Evolutionary conservation across 805 yeast genomes (phyloP).

Genomic region (Jamesozyma lodderae): DNA sequence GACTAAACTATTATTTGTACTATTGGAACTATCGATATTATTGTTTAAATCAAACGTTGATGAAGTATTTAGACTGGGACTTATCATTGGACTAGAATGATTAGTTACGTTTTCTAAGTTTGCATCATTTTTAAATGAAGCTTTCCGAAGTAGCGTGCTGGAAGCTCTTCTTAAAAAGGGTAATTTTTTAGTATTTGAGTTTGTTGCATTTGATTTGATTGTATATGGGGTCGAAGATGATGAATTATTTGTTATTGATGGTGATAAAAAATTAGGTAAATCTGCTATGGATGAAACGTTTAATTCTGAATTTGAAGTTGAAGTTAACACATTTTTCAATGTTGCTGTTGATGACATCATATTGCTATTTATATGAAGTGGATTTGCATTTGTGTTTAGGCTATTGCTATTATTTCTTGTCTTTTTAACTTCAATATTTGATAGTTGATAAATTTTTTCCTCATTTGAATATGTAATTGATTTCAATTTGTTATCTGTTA

Average conservation of each 20-base stretch:
- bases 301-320: neutral
- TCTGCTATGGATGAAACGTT: neutral
- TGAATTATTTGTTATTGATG: neutral
- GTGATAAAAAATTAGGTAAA: neutral
- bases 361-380: neutral
- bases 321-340: too few relatives aligned
- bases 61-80: neutral
- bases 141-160: constrained; percentile 23
- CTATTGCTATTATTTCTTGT: neutral
- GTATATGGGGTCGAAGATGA: neutral
- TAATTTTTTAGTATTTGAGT: constrained; percentile 9
- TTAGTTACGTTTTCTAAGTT: too few relatives aligned
- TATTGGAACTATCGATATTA: neutral
- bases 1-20: neutral
- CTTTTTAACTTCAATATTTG: neutral
- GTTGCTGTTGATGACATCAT: too few relatives aligned
- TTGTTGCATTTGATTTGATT: neutral
- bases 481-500: neutral
- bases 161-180: constrained; percentile 29
- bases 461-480: neutral
- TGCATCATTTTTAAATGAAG: constrained; percentile 13
- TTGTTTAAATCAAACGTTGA: neutral
- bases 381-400: neutral
- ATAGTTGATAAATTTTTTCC: constrained; percentile 4
- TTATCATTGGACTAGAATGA: neutral